Base-by-base conservation (phyloP, 2,329 filamentous ascomycete genomes). In the Phialophora chinensis region DNA sequence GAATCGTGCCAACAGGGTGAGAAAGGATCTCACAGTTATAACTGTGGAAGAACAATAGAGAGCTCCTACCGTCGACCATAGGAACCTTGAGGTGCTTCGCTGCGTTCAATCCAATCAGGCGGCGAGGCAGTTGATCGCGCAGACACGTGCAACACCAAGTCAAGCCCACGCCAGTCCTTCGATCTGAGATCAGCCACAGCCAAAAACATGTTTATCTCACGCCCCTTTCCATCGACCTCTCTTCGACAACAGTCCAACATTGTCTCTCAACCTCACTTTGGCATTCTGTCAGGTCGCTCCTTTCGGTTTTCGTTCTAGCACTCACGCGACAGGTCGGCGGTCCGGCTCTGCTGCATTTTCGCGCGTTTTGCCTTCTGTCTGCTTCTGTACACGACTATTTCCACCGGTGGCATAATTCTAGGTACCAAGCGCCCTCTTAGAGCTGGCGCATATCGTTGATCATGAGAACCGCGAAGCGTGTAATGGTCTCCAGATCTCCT, bases 391-490 rank as follows among this genome's bases (percentile, higher is more conserved):
- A 7, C 49, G 49, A 20, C 49, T 53, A 17, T 25, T 27, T 12
- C 49, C 20, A 17, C 7, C 23, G 49, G 49, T 52, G 49, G 49
- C 49, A 29, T 29, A 52, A 52, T 23, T 52, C 23, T 52, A 27
- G 49, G 27, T n/a, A n/a, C 17, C 17, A 44, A 44, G 14, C 17
- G 38, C 38, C 33, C 33, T 35, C 44, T 4, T 20, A 49, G 17
- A 49, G 17, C 62, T 60, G 59, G 44, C 53, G 62, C 52, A 63
- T 66, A 33, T 23, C 58, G 14, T 44, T 33, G 12, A 65, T 55
- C 44, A 69, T 66, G 66, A 64, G 25, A 63, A 57, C 31, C 25
- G n/a, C 62, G 23, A 38, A 54, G 53, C 38, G 60, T 62, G 56
- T 33, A 31, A 53, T 66, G 50, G n/a, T 66, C 35, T 44, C 56